Evolutionary conservation across 345 rosid genomes (phyloP).

Genomic region (Eutrema heterophyllum): DNA sequence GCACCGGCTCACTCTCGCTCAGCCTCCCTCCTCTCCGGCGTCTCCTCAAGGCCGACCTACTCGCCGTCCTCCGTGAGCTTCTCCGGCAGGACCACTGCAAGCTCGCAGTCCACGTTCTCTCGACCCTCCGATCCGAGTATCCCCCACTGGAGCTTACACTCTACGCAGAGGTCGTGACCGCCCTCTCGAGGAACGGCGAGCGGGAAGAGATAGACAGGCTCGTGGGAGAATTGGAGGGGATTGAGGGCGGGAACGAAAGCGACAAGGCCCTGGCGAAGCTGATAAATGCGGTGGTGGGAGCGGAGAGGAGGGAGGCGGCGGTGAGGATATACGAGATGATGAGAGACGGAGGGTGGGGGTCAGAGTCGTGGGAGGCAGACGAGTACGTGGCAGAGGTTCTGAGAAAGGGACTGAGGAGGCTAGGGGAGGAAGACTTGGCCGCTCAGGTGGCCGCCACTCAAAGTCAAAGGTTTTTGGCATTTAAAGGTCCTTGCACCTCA

Average conservation of each 20-base stretch:
- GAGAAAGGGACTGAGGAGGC: slow-evolving; percentile 52
- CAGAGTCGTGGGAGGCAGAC: slow-evolving; percentile 49
- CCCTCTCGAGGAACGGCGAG: slow-evolving; percentile 47
- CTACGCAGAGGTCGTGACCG: slow-evolving; percentile 56
- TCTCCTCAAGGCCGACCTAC: slow-evolving; percentile 65
- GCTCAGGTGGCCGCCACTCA: slow-evolving; percentile 34
- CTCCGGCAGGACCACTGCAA: slow-evolving; percentile 70
- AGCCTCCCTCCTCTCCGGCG: slow-evolving; percentile 63
- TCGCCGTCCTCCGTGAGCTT: slow-evolving; percentile 68
- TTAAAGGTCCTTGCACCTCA: too few species aligned
- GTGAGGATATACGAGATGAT: slow-evolving; percentile 60
- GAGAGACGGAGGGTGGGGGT: slow-evolving; percentile 66
- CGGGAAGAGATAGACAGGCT: slow-evolving; percentile 53
- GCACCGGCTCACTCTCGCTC: slow-evolving; percentile 25
- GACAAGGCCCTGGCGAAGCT: slow-evolving; percentile 49
- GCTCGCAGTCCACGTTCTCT: slow-evolving; percentile 70
- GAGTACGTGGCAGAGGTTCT: slow-evolving; percentile 53
- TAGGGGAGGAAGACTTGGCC: slow-evolving; percentile 61
- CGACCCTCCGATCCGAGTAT: slow-evolving; percentile 57
- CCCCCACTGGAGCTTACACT: slow-evolving; percentile 45
- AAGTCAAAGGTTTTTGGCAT: too few species aligned
- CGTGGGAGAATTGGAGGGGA: slow-evolving; percentile 45
- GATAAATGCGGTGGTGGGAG: slow-evolving; percentile 53
- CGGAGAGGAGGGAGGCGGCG: slow-evolving; percentile 63
- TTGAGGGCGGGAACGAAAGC: slow-evolving; percentile 33